Evolutionary conservation across 1,284 basidiomycete species (phyloP).

Genomic region (Ceratobasidium sp.): DNA sequence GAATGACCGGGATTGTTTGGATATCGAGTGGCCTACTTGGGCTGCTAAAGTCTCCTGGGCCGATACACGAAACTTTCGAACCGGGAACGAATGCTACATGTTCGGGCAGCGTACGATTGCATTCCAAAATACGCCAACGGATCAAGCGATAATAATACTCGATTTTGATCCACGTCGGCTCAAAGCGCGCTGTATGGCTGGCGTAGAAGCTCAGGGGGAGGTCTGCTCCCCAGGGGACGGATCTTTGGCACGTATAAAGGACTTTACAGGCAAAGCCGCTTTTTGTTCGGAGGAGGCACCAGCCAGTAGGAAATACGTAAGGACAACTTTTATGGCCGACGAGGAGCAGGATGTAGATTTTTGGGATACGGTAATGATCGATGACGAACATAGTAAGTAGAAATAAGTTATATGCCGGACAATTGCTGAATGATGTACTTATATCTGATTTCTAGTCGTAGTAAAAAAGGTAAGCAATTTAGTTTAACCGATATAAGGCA

Average conservation of each 20-base stretch:
- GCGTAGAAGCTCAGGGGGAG: background rate
- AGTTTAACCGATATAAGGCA: background rate
- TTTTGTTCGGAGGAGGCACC: slow-evolving; percentile 1
- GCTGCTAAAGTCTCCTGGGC: slow-evolving; percentile 23
- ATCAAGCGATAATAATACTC: slow-evolving; percentile 17
- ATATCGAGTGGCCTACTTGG: slow-evolving; percentile 26
- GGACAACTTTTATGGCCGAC: background rate
- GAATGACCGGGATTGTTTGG: background rate
- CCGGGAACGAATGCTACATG: slow-evolving; percentile 22
- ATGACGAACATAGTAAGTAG: slow-evolving; percentile 35
- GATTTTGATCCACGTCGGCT: slow-evolving; percentile 30
- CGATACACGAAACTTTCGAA: slow-evolving; percentile 13
- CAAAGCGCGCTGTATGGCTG: background rate
- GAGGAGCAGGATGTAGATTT: background rate
- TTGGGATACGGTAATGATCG: slow-evolving; percentile 14
- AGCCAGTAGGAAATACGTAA: background rate
- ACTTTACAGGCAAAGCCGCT: background rate
- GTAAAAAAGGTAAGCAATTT: slow-evolving; percentile 1
- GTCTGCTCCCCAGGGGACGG: background rate
- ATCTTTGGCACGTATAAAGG: background rate
- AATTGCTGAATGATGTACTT: background rate
- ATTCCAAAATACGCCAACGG: background rate
- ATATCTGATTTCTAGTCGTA: background rate
- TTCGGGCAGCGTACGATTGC: slow-evolving; percentile 26
- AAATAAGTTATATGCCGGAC: no score